A percentile compares a stretch with the other conserved stretches of the same genome.
Evolutionary conservation across 805 yeast species (phyloP).

Genomic region (Monosporozyma unispora): DNA sequence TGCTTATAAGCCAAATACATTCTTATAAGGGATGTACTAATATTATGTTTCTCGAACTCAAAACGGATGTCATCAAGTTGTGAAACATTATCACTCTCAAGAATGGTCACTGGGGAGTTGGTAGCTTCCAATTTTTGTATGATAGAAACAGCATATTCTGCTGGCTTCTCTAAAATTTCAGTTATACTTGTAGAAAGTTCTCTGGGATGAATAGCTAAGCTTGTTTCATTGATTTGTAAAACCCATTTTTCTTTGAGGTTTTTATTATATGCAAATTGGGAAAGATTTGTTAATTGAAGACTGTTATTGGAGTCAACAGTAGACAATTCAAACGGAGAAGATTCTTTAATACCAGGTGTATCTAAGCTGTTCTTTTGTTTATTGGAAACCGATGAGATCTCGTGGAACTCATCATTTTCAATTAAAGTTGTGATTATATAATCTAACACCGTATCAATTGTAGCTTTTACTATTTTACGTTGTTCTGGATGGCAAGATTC

Average conservation of each 20-base stretch:
- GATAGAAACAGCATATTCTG: slow-evolving; percentile 20
- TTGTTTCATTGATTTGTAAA: slow-evolving; percentile 22
- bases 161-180: slow-evolving; percentile 17
- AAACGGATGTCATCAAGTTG: slow-evolving; percentile 13
- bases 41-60: slow-evolving; percentile 16
- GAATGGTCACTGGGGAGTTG: slow-evolving; percentile 15
- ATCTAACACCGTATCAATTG: slow-evolving; percentile 19
- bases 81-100: slow-evolving; percentile 12
- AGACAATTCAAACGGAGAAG: background rate
- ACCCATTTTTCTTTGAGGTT: slow-evolving; percentile 15
- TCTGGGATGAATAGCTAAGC: slow-evolving; percentile 17
- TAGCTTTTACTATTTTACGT: slow-evolving; percentile 7
- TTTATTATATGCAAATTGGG: slow-evolving; percentile 8
- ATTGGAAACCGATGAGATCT: background rate
- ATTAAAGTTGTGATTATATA: slow-evolving; percentile 18
- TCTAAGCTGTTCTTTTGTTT: background rate
- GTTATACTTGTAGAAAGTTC: slow-evolving; percentile 21
- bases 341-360: background rate
- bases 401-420: background rate
- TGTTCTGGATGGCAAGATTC: background rate
- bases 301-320: slow-evolving; percentile 1
- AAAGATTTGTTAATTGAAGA: slow-evolving; percentile 1
- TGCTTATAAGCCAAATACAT: slow-evolving; percentile 20
- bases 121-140: slow-evolving; percentile 14
- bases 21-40: slow-evolving; percentile 15